Evolutionary conservation across 345 rosid species (phyloP).

Genomic region (Gossypium anomalum): DNA sequence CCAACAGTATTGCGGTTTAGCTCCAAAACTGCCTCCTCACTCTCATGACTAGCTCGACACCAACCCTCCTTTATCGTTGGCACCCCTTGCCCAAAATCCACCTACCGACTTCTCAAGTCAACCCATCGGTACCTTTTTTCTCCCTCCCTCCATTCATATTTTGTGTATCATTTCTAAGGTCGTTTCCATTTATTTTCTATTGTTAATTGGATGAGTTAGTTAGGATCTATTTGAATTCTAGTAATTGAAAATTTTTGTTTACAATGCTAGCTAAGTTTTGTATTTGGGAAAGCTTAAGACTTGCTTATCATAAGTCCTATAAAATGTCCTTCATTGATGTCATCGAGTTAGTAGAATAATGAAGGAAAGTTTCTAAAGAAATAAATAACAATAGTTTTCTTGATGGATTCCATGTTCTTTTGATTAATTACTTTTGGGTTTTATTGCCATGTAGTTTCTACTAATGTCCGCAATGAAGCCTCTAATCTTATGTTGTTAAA

Average conservation of each 20-base stretch:
- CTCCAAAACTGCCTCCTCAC: conserved; percentile 33
- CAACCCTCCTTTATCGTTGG: background rate
- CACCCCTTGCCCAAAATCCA: background rate
- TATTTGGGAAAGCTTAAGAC: too few species aligned
- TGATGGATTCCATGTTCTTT: background rate
- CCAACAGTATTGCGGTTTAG: conserved; percentile 41
- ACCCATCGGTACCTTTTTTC: background rate
- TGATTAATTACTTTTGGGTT: background rate
- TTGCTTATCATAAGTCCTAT: too few species aligned
- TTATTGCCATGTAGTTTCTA: conserved; percentile 34
- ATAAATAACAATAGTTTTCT: background rate
- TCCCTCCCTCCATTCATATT: too few species aligned
- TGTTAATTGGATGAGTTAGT: too few species aligned
- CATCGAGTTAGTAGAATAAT: too few species aligned
- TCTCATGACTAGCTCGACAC: conserved; percentile 10
- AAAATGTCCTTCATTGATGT: too few species aligned
- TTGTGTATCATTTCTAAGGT: too few species aligned
- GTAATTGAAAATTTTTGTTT: background rate
- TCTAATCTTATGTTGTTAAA: conserved; percentile 19
- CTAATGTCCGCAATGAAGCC: conserved; percentile 22
- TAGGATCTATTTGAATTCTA: background rate
- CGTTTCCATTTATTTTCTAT: too few species aligned
- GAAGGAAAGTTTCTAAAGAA: too few species aligned
- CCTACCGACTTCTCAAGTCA: background rate
- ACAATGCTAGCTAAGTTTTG: too few species aligned